Conservation (phyloP, 2,329 filamentous ascomycete genomes). For the Xylariomycetidae sp. region DNA sequence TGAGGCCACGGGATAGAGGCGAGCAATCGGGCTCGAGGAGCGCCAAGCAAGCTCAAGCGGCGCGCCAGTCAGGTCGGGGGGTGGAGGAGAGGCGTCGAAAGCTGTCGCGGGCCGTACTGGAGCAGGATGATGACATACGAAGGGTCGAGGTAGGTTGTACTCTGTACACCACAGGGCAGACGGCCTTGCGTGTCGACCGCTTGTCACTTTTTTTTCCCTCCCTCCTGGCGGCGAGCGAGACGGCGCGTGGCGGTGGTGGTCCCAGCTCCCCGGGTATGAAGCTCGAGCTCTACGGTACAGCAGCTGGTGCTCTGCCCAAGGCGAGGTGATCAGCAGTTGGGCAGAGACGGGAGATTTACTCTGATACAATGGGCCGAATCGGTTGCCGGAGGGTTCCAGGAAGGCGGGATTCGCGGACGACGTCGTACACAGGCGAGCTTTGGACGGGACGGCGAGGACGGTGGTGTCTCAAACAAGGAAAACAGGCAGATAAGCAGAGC, state of each 20-base stretch:
- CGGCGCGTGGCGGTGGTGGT: conserved; percentile 13
- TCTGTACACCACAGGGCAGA: conserved; percentile 3
- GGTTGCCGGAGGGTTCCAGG: no score
- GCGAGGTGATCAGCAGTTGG: conserved; percentile 31
- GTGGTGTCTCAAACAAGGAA: conserved; percentile 18
- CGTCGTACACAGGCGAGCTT: no score
- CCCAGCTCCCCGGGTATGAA: conserved; percentile 21
- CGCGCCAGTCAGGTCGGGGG: conserved; percentile 14
- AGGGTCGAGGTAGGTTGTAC: conserved; percentile 17
- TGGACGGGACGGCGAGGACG: no score
- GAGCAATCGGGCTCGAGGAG: conserved; percentile 18
- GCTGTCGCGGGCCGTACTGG: conserved; percentile 18
- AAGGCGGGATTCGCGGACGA: no score
- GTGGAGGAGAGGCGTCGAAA: conserved; percentile 15
- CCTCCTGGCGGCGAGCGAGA: conserved; percentile 13
- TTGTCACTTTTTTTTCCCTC: conserved; percentile 3
- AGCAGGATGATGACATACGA: conserved; percentile 16
- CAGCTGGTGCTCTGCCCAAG: conserved; percentile 9
- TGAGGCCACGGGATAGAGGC: conserved; percentile 19
- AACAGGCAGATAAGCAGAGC: conserved; percentile 9
- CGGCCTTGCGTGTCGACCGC: conserved; percentile 1
- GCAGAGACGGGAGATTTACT: conserved; percentile 15
- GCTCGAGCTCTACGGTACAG: conserved; percentile 15
- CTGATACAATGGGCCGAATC: no score
- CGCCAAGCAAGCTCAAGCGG: conserved; percentile 22